Evolutionary conservation across 768 basidiomycete genomes (phyloP).

Genomic region (Podaxis sp.): DNA sequence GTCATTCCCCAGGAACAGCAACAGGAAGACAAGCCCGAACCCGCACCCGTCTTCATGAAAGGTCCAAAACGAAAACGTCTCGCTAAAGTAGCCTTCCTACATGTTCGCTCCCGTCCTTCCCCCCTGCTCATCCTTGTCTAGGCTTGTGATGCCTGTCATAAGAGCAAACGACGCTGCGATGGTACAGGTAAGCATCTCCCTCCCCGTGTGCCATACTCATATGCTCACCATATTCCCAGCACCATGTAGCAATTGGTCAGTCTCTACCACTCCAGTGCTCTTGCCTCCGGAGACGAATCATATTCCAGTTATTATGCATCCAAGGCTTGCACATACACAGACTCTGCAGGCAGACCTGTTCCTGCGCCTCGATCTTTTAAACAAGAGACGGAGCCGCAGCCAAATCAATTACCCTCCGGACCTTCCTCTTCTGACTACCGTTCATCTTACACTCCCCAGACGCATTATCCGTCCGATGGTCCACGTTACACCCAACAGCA

Average conservation of each 20-base stretch:
- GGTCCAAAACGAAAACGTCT: slow-evolving; percentile 52
- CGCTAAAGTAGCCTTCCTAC: slow-evolving; percentile 35
- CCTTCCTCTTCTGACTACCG: slow-evolving; percentile 10
- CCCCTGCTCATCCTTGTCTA: slow-evolving; percentile 18
- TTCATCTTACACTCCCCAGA: slow-evolving; percentile 16
- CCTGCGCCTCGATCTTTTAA: slow-evolving; percentile 60
- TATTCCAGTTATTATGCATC: slow-evolving; percentile 68
- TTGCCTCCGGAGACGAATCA: slow-evolving; percentile 13
- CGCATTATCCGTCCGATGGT: slow-evolving; percentile 20
- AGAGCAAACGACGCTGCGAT: slow-evolving; percentile 80
- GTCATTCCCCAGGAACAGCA: slow-evolving; percentile 15
- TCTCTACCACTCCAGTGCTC: slow-evolving; percentile 14
- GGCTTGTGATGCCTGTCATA: slow-evolving; percentile 83
- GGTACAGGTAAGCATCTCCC: slow-evolving; percentile 57
- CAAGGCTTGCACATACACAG: slow-evolving; percentile 78
- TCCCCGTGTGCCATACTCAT: slow-evolving; percentile 8
- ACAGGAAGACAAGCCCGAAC: slow-evolving; percentile 25
- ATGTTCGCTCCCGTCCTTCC: not conserved
- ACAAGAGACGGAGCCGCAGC: slow-evolving; percentile 23
- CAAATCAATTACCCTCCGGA: slow-evolving; percentile 12
- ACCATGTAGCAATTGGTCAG: slow-evolving; percentile 79
- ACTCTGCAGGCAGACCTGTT: slow-evolving; percentile 73
- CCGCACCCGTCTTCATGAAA: slow-evolving; percentile 32
- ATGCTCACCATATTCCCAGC: slow-evolving; percentile 34
- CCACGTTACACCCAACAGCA: slow-evolving; percentile 22